Base-by-base conservation (phyloP, 768 basidiomycete genomes). In the Lentinus brumalis region DNA sequence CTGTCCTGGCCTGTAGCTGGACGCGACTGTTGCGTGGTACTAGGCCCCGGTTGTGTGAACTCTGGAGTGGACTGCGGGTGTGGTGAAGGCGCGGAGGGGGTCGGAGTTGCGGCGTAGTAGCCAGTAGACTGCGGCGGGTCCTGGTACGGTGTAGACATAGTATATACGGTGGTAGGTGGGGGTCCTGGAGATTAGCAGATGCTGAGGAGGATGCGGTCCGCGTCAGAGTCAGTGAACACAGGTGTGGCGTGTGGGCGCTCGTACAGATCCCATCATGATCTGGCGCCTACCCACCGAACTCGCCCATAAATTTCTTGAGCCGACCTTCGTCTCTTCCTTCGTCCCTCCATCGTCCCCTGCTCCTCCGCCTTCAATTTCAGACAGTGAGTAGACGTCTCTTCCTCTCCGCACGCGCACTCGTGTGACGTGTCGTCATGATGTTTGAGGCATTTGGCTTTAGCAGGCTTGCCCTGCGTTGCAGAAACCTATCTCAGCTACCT, bases 401-500 rank as follows among this genome's bases (percentile, higher is more conserved):
- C 11, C 45, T 7, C 6, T 29, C 5, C 41, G 45, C 15, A 14
- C 41, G 21, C 35, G 47, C 15, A 9, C n/a, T 30, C 21, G 15
- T 31, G 18, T 14, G 8, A 21, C 45, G 49, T 31, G 55, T 53
- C 50, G 53, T 56, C 64, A 85, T 87, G 89, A 91, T 91, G 89
- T 86, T 89, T 90, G 89, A 91, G 89, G 89, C 89, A 91, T 91
- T 91, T 91, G 89, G 89, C 89, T 91, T 91, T 90, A 91, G 88
- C 84, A 78, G 83, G 80, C 30, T 14, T 69, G 66, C 75, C 84
- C 83, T 83, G 86, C 87, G 79, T 74, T 91, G 90, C 86, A 89
- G 89, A 92, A 87, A 85, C 67, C 72, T 81, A 89, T 84, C 90
- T 92, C 90, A 91, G 89, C 89, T 91, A 91, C 90, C 90, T 92